Percentiles rank a stretch among this genome's conserved stretches.
Conservation (phyloP, 2,329 filamentous ascomycete species). For the Stagonosporopsis tanaceti region DNA sequence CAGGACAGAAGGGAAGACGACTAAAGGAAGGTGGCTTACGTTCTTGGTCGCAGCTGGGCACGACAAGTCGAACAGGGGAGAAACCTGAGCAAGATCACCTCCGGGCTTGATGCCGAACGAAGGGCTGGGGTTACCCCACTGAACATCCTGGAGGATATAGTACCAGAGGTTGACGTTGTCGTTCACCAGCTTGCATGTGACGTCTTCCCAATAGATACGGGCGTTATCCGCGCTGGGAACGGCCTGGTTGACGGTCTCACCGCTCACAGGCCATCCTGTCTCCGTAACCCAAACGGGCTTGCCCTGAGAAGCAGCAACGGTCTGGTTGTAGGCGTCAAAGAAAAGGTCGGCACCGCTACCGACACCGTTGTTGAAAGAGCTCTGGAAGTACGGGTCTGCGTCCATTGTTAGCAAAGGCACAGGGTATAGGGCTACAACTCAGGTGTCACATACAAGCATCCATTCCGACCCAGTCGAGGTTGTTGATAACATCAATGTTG, state of each 20-base stretch:
- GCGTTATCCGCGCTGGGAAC: slow-evolving; percentile 73
- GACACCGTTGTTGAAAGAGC: slow-evolving; percentile 64
- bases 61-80: slow-evolving; percentile 47
- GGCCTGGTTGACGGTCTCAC: slow-evolving; percentile 66
- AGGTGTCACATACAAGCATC: slow-evolving; percentile 61
- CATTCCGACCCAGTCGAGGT: slow-evolving; percentile 80
- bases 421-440: no score
- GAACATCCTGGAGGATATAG: slow-evolving; percentile 78
- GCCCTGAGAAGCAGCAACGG: slow-evolving; percentile 64
- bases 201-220: slow-evolving; percentile 79
- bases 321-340: slow-evolving; percentile 69
- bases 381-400: slow-evolving; percentile 74
- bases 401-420: no score
- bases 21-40: slow-evolving; percentile 36
- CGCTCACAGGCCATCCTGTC: slow-evolving; percentile 84
- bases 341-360: slow-evolving; percentile 71
- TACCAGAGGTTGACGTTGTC: slow-evolving; percentile 66
- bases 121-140: slow-evolving; percentile 66
- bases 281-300: slow-evolving; percentile 87
- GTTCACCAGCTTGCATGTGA: slow-evolving; percentile 75
- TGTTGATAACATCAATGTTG: slow-evolving; percentile 74
- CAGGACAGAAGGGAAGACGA: slow-evolving; percentile 27
- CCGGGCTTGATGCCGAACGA: slow-evolving; percentile 74
- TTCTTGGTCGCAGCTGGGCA: slow-evolving; percentile 41
- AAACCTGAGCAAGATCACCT: slow-evolving; percentile 41